phyloP scores from a whole-genome alignment of 805 yeast genomes.

The Candida parachauliodes region DNA sequence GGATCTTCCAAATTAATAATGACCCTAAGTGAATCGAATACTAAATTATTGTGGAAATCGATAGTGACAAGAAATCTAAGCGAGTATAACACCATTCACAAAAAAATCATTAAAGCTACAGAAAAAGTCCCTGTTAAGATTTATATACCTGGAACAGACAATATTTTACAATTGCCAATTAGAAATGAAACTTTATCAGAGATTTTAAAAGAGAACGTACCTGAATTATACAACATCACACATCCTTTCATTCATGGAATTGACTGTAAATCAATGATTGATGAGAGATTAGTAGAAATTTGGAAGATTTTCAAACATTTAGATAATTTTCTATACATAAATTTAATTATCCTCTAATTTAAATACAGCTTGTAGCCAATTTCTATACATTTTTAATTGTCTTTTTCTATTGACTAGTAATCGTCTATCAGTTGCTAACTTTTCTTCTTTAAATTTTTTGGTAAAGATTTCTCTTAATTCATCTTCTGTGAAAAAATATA shows the following conservation, averaged over 20 bases:
- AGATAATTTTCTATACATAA: constrained; percentile 36
- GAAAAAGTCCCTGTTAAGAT: constrained; percentile 48
- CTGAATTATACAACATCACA: constrained; percentile 12
- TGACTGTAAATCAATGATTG: constrained; percentile 15
- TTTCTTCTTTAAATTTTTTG: constrained; percentile 56
- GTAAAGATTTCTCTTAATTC: constrained; percentile 73
- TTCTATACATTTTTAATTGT: constrained; percentile 90
- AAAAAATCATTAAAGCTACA: constrained; percentile 25
- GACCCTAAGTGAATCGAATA: constrained; percentile 63
- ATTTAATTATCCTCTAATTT: constrained; percentile 23
- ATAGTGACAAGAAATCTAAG: constrained; percentile 33
- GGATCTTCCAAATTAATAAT: constrained; percentile 82
- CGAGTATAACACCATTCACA: constrained; percentile 22
- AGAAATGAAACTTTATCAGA: constrained; percentile 11
- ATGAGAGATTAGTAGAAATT: constrained; percentile 15
- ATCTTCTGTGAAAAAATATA: constrained; percentile 94
- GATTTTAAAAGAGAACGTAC: constrained; percentile 13
- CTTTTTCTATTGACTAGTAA: constrained; percentile 88
- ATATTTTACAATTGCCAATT: constrained; percentile 30
- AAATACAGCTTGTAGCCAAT: constrained; percentile 95
- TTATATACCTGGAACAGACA: constrained; percentile 36
- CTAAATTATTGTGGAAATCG: constrained; percentile 55
- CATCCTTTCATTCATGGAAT: constrained; percentile 32
- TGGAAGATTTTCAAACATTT: constrained; percentile 32
- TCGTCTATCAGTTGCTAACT: constrained; percentile 86